Evolutionary conservation across 2,329 filamentous ascomycete genomes (phyloP), one percentile per base, ranked within the genome.

Genomic region (Monilinia aucupariae): DNA sequence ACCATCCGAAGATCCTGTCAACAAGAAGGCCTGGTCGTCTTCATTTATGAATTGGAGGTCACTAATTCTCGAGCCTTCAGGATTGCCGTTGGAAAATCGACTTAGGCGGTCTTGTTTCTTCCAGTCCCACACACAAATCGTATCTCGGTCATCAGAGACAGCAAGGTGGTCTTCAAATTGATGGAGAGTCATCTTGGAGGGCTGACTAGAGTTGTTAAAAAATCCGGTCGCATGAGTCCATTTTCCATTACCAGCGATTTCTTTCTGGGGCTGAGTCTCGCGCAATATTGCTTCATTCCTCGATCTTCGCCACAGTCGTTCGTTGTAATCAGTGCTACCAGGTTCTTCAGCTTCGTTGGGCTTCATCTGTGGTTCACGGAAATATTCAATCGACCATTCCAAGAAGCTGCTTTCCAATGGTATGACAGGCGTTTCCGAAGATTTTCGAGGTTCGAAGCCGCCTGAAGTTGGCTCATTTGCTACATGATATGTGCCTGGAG

Each of bases 11-110:
- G 92, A 96, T 1, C 94, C 94, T 0, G 91, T 96, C 84, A 99
- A 91, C 63, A 99, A 78, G 67, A 97, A 85, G 3, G 93, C 94
- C 73, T 96, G 91, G 73, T 99, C 94, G 71, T 99, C 94, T 76
- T 99, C 94, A 70, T 99, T 99, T 79, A 99, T 96, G 75, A 97
- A 97, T 62, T 92, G 90, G 74, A 97, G 87, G 74, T 97, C 92
- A 61, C 92, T 96, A 71, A 99, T 96, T 70, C 87, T 91, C 32
- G 92, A 96, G 3, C 92, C 91, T 39, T 87, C 81, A 0, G 94
- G 94, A 71, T 99, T 99, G 55, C 91, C 92, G 71, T 97, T 97
- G 34, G 90, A 96, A 76, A 99, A 99, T 62, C 89, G 87, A 73
- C 86, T 90, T 67, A 96, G 79, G 41, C 88, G 85, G 56, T 81